Conservation (phyloP, 23 red algal genomes). For the Agarophyton chilense region DNA sequence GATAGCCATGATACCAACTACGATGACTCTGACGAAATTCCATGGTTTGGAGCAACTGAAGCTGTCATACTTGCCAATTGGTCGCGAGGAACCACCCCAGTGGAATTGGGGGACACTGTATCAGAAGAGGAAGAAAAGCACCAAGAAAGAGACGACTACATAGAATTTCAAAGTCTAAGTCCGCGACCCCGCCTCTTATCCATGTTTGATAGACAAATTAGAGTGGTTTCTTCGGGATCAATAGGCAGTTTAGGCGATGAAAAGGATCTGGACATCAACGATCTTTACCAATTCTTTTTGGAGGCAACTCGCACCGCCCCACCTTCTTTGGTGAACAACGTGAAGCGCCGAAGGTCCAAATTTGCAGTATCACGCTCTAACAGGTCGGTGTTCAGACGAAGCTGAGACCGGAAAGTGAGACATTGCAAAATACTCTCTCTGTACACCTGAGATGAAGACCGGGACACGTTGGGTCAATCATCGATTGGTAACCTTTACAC, state of each 20-base stretch:
- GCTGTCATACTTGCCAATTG: neutral
- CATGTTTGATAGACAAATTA: neutral
- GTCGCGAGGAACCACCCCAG: neutral
- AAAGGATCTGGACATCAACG: neutral
- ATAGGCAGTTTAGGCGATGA: neutral
- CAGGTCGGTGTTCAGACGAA: neutral
- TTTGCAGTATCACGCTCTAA: neutral
- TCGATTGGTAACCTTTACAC: neutral
- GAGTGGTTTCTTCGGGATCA: neutral
- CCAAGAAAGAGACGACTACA: neutral
- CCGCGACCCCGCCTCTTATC: neutral
- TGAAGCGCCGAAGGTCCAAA: neutral
- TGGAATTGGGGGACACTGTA: neutral
- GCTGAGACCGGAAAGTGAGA: neutral
- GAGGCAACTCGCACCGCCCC: neutral
- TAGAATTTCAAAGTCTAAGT: neutral
- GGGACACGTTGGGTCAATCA: neutral
- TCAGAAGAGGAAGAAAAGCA: neutral
- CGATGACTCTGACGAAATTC: slow-evolving; percentile 19
- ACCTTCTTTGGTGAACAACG: neutral
- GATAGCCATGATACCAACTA: neutral
- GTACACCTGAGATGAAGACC: neutral
- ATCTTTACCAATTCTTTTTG: neutral
- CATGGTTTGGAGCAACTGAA: neutral
- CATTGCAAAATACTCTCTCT: too few species aligned